phyloP scores from a whole-genome alignment of 1,284 basidiomycete species.

The Pseudozyma hubeiensis region DNA sequence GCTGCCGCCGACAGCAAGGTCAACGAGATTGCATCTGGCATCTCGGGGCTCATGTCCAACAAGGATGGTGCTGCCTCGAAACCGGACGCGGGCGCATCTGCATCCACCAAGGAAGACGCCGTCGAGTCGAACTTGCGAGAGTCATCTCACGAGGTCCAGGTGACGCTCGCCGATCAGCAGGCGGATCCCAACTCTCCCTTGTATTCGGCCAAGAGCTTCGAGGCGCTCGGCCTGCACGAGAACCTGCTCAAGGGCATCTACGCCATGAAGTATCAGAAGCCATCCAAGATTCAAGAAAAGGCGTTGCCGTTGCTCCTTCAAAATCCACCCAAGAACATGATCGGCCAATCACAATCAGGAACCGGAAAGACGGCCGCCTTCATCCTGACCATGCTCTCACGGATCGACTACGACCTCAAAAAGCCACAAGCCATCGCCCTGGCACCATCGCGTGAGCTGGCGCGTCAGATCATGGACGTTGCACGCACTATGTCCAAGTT shows the following conservation, averaged over 20 bases:
- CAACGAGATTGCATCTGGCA: conserved; percentile 53
- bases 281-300: conserved; percentile 98
- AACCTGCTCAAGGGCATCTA: conserved; percentile 97
- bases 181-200: conserved; percentile 94
- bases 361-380: conserved; percentile 99
- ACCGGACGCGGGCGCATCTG: conserved; percentile 4
- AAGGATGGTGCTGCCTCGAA: conserved; percentile 23
- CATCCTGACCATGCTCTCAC: conserved; percentile 94
- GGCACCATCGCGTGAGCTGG: conserved; percentile 90
- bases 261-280: conserved; percentile 95
- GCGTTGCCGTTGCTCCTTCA: conserved; percentile 90
- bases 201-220: conserved; percentile 92
- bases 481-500: conserved; percentile 94
- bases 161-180: conserved; percentile 97
- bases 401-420: conserved; percentile 85
- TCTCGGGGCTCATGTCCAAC: conserved; percentile 48
- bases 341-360: conserved; percentile 98
- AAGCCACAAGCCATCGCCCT: conserved; percentile 77
- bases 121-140: conserved; percentile 51
- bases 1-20: conserved; percentile 38
- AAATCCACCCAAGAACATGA: conserved; percentile 96
- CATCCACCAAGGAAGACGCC: conserved; percentile 11
- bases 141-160: conserved; percentile 73
- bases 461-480: conserved; percentile 96
- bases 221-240: conserved; percentile 75